Evolutionary conservation across 106 monocot genomes (phyloP).

Genomic region (Dendrobium nobile): DNA sequence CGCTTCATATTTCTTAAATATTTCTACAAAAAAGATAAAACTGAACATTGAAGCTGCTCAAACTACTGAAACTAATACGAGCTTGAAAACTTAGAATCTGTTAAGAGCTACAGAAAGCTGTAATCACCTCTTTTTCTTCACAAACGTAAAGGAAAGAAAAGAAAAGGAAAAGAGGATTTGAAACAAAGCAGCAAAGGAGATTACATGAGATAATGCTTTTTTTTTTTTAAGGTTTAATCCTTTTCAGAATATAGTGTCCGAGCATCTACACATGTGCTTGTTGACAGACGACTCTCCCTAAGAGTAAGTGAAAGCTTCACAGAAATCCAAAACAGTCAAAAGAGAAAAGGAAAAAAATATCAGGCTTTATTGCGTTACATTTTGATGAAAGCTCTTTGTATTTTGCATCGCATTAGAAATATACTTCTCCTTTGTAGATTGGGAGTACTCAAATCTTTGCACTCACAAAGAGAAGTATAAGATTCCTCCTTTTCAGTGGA

Average conservation of each 20-base stretch:
- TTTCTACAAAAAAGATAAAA: no score
- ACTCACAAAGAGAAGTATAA: not conserved
- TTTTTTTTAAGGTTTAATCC: not conserved
- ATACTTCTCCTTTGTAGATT: not conserved
- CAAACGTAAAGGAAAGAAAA: not conserved
- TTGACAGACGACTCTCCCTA: not conserved
- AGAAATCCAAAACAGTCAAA: not conserved
- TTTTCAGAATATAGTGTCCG: not conserved
- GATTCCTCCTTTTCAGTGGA: not conserved
- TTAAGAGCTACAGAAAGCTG: no score
- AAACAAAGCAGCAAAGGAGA: slow-evolving; percentile 2
- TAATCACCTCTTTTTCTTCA: no score
- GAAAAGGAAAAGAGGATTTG: not conserved
- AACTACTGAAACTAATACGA: no score
- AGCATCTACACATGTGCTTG: not conserved
- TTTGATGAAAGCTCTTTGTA: slow-evolving; percentile 1
- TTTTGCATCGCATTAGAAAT: not conserved
- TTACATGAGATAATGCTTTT: not conserved
- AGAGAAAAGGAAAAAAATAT: not conserved
- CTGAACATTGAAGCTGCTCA: no score
- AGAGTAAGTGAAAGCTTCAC: not conserved
- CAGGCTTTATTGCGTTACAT: not conserved
- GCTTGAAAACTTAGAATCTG: no score
- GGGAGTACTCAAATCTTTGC: not conserved
- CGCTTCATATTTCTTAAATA: no score